Conservation (phyloP, 495 filamentous ascomycete genomes). For the Daldinia childiae region DNA sequence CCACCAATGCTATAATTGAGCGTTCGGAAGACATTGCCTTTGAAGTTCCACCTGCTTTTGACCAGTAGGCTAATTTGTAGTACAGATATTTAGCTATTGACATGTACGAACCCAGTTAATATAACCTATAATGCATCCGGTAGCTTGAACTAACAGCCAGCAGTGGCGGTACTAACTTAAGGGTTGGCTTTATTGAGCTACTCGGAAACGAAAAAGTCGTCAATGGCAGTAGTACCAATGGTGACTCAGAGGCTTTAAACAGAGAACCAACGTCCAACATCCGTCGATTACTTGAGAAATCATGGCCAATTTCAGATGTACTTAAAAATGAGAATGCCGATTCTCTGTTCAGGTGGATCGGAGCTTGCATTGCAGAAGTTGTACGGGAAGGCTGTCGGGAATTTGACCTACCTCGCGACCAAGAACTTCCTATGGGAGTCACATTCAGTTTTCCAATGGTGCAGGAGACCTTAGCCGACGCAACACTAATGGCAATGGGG, state of each 20-base stretch:
- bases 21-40: background rate
- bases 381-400: slow-evolving; percentile 59
- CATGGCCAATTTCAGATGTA: slow-evolving; percentile 82
- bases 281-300: slow-evolving; percentile 69
- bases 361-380: slow-evolving; percentile 76
- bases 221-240: slow-evolving; percentile 22
- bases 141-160: slow-evolving; percentile 17
- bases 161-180: slow-evolving; percentile 79
- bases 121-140: background rate
- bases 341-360: slow-evolving; percentile 82
- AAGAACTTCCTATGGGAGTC: slow-evolving; percentile 76
- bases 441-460: slow-evolving; percentile 89
- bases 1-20: slow-evolving; percentile 18
- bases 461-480: slow-evolving; percentile 77
- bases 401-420: slow-evolving; percentile 41
- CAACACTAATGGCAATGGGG: slow-evolving; percentile 85
- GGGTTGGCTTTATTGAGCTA: slow-evolving; percentile 81
- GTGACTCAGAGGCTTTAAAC: background rate
- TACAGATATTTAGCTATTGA: slow-evolving; percentile 77
- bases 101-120: slow-evolving; percentile 59
- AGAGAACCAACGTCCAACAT: slow-evolving; percentile 54
- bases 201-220: slow-evolving; percentile 55
- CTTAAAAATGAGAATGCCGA: slow-evolving; percentile 81
- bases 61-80: slow-evolving; percentile 29
- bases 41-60: background rate